A percentile compares a stretch with the other conserved stretches of the same genome.
These are phyloP conservation scores for Raddia distichophylla DNA, from an alignment of 176 grass and related monocot genomes.

Conservation along the genomic window DNA sequence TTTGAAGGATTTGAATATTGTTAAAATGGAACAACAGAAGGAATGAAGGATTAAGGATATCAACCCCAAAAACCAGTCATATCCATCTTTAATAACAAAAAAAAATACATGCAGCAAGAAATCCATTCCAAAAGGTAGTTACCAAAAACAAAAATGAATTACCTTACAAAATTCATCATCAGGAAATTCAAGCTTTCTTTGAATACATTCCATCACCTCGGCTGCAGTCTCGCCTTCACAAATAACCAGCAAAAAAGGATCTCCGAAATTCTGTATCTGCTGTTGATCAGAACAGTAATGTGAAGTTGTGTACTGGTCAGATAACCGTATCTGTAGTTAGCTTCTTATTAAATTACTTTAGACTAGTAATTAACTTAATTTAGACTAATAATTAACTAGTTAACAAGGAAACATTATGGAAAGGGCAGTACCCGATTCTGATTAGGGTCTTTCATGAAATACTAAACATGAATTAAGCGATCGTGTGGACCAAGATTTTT, in stretches of 20 bases:
- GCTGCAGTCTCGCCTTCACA: slow-evolving; percentile 71
- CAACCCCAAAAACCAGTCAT: neutral
- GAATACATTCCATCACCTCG: slow-evolving; percentile 64
- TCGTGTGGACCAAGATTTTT: slow-evolving; percentile 71
- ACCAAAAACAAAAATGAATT: slow-evolving; percentile 26
- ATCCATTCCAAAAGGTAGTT: slow-evolving; percentile 28
- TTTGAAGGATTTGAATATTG: neutral
- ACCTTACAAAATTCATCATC: slow-evolving; percentile 85
- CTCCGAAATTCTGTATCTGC: slow-evolving; percentile 85
- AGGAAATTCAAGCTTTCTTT: slow-evolving; percentile 64
- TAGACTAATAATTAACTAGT: slow-evolving; percentile 10
- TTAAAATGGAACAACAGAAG: neutral
- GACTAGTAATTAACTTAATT: neutral
- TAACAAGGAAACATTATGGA: slow-evolving; percentile 18
- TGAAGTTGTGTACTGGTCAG: slow-evolving; percentile 38
- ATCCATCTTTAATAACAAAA: neutral
- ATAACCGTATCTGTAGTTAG: neutral
- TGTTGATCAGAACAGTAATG: slow-evolving; percentile 33
- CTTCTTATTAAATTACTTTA: neutral
- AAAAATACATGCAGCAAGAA: neutral
- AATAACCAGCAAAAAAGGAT: slow-evolving; percentile 77
- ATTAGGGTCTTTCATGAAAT: slow-evolving; percentile 90
- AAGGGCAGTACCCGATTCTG: slow-evolving; percentile 64
- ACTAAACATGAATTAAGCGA: slow-evolving; percentile 84
- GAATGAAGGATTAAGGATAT: neutral